A percentile compares a stretch with the other conserved stretches of the same genome.
Evolutionary conservation across 305 asterid species (phyloP).

Genomic region (Solanum chacoense): DNA sequence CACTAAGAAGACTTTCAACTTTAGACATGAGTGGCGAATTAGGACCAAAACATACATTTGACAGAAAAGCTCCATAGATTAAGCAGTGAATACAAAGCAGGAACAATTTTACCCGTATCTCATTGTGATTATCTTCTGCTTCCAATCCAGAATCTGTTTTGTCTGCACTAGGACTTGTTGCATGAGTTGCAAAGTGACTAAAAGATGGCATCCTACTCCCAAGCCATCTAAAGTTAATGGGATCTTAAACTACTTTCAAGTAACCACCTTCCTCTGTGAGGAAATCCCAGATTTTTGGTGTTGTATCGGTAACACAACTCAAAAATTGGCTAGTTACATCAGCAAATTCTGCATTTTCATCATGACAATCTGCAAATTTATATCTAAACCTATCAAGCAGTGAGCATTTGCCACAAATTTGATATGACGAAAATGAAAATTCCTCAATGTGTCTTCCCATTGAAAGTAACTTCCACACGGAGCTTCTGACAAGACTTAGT

Average conservation of each 20-base stretch:
- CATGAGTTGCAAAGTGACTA: background rate
- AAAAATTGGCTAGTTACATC: conserved; percentile 16
- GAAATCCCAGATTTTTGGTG: conserved; percentile 35
- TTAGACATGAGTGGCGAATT: conserved; percentile 8
- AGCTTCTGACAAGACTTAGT: conserved; percentile 24
- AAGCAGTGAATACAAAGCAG: conserved; percentile 45
- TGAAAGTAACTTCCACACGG: conserved; percentile 11
- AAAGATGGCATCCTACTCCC: conserved; percentile 2
- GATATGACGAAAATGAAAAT: background rate
- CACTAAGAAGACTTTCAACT: background rate
- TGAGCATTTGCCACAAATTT: conserved; percentile 18
- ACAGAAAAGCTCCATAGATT: conserved; percentile 41
- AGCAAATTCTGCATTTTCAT: conserved; percentile 15
- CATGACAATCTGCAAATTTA: background rate
- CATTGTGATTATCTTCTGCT: background rate
- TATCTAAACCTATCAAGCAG: background rate
- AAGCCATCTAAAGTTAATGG: conserved; percentile 34
- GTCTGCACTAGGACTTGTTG: background rate
- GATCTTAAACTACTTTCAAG: conserved; percentile 29
- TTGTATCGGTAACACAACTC: conserved; percentile 23
- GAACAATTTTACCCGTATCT: conserved; percentile 17
- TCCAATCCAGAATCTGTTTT: conserved; percentile 4
- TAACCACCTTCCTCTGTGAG: conserved; percentile 31
- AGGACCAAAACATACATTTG: conserved; percentile 36
- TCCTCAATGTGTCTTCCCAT: conserved; percentile 3